These are phyloP conservation scores for Cercospora beticola DNA, from an alignment of 2,329 filamentous ascomycete genomes.

Conservation along the genomic window DNA sequence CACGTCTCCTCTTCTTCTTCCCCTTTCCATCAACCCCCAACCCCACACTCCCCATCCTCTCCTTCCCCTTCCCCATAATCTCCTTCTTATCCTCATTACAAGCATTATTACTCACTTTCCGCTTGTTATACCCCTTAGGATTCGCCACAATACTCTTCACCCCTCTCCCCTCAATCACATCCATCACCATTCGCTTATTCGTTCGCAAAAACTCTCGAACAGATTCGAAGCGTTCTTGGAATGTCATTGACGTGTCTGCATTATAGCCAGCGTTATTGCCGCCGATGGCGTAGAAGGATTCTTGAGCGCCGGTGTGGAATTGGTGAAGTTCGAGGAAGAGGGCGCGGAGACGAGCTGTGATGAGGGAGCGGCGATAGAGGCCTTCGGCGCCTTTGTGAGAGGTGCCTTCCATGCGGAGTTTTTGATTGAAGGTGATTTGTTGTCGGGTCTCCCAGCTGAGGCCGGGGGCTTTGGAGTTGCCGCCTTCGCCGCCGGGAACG, in stretches of 20 bases:
- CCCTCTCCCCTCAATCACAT: conserved; percentile 28
- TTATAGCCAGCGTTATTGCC: conserved; percentile 23
- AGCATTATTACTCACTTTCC: conserved; percentile 25
- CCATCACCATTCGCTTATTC: conserved; percentile 27
- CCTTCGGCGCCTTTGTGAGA: conserved; percentile 10
- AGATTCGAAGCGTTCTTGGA: conserved; percentile 16
- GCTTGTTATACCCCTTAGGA: conserved; percentile 20
- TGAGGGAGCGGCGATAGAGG: conserved; percentile 11
- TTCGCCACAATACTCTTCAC: conserved; percentile 25
- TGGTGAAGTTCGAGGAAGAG: conserved; percentile 21
- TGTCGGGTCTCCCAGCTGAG: conserved; percentile 15
- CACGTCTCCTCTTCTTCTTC: conserved; percentile 4
- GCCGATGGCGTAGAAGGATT: conserved; percentile 20
- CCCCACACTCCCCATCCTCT: neutral
- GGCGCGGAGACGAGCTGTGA: conserved; percentile 24
- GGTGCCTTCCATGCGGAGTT: conserved; percentile 13
- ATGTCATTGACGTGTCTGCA: conserved; percentile 13
- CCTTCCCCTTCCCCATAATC: conserved; percentile 25
- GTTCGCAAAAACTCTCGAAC: conserved; percentile 14
- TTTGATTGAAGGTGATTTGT: conserved; percentile 25
- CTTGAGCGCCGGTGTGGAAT: conserved; percentile 18
- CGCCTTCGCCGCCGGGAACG: conserved; percentile 5
- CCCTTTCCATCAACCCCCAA: conserved; percentile 5
- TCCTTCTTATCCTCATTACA: conserved; percentile 28
- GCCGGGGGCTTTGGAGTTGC: neutral